Evolutionary conservation across 352 stramenopile species (phyloP).

Genomic region (Phytophthora citricola): DNA sequence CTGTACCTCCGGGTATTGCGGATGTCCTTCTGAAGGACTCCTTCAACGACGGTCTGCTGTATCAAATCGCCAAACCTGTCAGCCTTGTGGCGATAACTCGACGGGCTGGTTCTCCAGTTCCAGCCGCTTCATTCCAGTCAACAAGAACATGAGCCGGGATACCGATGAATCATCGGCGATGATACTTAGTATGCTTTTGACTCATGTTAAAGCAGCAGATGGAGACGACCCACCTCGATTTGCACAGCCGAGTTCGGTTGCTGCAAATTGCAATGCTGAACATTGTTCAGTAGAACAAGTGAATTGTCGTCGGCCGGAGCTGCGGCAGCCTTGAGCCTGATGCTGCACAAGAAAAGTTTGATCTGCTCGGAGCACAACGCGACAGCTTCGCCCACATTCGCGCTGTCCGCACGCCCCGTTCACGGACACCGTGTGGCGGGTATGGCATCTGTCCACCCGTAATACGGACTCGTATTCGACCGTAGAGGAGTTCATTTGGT

Average conservation of each 20-base stretch:
- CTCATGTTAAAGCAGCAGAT: conserved; percentile 1
- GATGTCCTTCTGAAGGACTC: too few relatives aligned
- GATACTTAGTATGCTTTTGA: too few relatives aligned
- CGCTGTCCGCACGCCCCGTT: conserved; percentile 21
- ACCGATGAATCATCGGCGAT: too few relatives aligned
- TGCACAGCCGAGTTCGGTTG: neutral
- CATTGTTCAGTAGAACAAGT: neutral
- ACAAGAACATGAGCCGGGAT: neutral
- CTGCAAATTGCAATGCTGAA: neutral
- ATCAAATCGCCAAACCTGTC: too few relatives aligned
- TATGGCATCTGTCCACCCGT: neutral
- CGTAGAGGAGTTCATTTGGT: conserved; percentile 17
- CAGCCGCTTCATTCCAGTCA: conserved; percentile 2
- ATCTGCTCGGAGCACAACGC: conserved; percentile 9
- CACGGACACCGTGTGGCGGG: conserved; percentile 23
- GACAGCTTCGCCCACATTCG: conserved; percentile 8
- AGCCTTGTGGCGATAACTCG: conserved; percentile 9
- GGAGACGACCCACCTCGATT: conserved; percentile 8
- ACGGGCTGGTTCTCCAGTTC: conserved; percentile 4
- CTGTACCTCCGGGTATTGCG: too few relatives aligned
- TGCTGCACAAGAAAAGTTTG: conserved; percentile 20
- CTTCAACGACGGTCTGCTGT: too few relatives aligned
- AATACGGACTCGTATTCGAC: conserved; percentile 3
- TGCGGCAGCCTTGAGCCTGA: conserved; percentile 16
- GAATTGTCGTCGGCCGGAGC: conserved; percentile 4